These are phyloP conservation scores for Chaetomiaceae sp. DNA, from an alignment of 2,329 filamentous ascomycete genomes.

Conservation along the genomic window DNA sequence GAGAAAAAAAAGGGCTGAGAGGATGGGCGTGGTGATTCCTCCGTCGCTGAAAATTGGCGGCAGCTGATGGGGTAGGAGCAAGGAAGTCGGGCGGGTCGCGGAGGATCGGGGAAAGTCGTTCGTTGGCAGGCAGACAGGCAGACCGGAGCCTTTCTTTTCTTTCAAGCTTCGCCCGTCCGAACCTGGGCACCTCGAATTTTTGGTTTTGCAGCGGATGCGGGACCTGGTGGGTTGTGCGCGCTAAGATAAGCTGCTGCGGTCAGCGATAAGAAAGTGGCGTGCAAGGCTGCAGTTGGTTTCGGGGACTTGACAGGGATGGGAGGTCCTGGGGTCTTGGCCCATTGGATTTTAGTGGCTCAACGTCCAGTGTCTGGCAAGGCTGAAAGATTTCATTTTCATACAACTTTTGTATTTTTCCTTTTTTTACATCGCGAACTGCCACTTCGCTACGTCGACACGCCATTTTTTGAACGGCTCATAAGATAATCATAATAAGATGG, in stretches of 20 bases:
- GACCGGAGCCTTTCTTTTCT: slow-evolving; percentile 22
- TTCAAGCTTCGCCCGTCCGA: slow-evolving; percentile 23
- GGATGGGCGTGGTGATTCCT: slow-evolving; percentile 17
- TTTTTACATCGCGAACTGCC: too few relatives aligned
- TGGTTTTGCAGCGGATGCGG: slow-evolving; percentile 35
- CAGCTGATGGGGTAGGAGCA: slow-evolving; percentile 18
- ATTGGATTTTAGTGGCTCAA: slow-evolving; percentile 6
- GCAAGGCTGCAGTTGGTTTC: slow-evolving; percentile 15
- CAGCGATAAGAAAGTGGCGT: slow-evolving; percentile 33
- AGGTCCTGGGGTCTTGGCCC: slow-evolving; percentile 11
- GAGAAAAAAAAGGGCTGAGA: slow-evolving; percentile 15
- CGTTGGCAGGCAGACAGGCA: slow-evolving; percentile 12
- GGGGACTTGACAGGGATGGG: neutral
- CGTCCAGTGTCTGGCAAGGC: slow-evolving; percentile 29
- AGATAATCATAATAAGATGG: slow-evolving; percentile 29
- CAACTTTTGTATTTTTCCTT: slow-evolving; percentile 34
- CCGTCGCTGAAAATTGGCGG: slow-evolving; percentile 21
- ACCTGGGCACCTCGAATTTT: slow-evolving; percentile 26
- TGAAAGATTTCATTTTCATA: slow-evolving; percentile 27
- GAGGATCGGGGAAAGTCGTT: slow-evolving; percentile 20
- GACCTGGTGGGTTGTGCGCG: slow-evolving; percentile 48
- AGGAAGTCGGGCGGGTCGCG: slow-evolving; percentile 20
- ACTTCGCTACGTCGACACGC: neutral
- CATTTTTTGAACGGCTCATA: too few relatives aligned
- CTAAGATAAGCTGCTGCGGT: slow-evolving; percentile 47